Evolutionary conservation across 441 rosid species (phyloP).

Genomic region (Euphorbia corollata): DNA sequence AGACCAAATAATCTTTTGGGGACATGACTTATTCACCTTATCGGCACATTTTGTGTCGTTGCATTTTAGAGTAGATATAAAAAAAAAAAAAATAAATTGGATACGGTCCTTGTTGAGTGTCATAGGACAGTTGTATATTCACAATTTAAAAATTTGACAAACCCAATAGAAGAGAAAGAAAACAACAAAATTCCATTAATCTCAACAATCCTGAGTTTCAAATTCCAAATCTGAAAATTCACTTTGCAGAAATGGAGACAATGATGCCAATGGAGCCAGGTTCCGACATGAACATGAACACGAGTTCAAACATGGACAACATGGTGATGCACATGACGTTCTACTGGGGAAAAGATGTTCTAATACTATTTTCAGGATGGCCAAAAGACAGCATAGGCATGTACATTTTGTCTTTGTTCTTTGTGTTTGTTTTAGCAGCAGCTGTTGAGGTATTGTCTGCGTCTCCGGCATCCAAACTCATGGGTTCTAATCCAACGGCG

Average conservation of each 20-base stretch:
- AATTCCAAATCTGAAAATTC: too few species aligned
- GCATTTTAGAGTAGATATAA: too few species aligned
- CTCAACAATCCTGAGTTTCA: too few species aligned
- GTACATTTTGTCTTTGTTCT: constrained; percentile 38
- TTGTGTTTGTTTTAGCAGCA: constrained; percentile 34
- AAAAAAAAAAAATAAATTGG: too few species aligned
- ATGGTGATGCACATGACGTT: constrained; percentile 50
- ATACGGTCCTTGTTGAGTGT: not conserved
- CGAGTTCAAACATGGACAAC: constrained; percentile 17
- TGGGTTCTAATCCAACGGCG: constrained; percentile 4
- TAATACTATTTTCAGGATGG: constrained; percentile 51
- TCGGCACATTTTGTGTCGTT: too few species aligned
- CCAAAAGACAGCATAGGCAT: constrained; percentile 38
- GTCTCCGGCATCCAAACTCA: constrained; percentile 6
- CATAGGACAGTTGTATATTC: not conserved
- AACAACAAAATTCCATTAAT: too few species aligned
- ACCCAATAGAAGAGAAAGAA: not conserved
- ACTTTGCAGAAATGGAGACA: not conserved
- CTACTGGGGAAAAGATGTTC: constrained; percentile 56
- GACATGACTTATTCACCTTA: too few species aligned
- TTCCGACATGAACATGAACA: constrained; percentile 24
- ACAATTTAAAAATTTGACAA: not conserved
- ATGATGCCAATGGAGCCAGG: constrained; percentile 20
- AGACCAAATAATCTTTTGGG: too few species aligned
- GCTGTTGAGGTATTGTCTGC: constrained; percentile 33